Evolutionary conservation across 2,329 filamentous ascomycete genomes (phyloP), one percentile per base, ranked within the genome.

Genomic region (Venturia carpophila): DNA sequence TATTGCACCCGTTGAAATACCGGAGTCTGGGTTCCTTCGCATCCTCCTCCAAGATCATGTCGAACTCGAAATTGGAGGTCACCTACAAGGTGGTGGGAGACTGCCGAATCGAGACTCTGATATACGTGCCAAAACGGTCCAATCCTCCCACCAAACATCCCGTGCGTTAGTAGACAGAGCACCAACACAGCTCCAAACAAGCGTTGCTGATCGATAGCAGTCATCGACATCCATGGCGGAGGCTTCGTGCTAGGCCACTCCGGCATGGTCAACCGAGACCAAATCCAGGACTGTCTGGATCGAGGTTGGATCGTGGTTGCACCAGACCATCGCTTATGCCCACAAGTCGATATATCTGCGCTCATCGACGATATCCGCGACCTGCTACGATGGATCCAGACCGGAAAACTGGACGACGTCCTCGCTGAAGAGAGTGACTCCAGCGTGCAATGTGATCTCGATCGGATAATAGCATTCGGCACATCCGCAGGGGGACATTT

Each of bases 221-320:
- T 58, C 52, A 58, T 58, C 30, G 52, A 58, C 4, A 37, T 79
- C 62, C 77, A 79, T 69, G 77, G 76, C 56, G 77, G 77, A n/a
- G 77, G 75, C 27, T 79, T 78, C 69, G 77, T 78, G 74, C 74
- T 78, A 34, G 76, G 75, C 11, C 71, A 73, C 55, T 63, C 65
- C 5, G 49, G 34, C 34, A 68, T 68, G 67, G 64, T 67, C 45
- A 64, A 63, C 41, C 41, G 52, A 11, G 67, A 66, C 30, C 70
- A 72, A 41, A 67, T 68, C 58, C 60, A 67, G 13, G 66, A 68
- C 56, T 67, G 66, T 21, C 64, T 66, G 3, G 39, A 60, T 66
- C 67, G 67, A 61, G 66, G 66, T 47, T 70, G 70, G 67, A 56
- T 70, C 24, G 70, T 70, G 13, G 67, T 71, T 1, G 67, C 67